Percentiles rank a stretch among this genome's conserved stretches.
These are phyloP conservation scores for Hanseniaspora occidentalis DNA, from an alignment of 805 yeast species.

Conservation along the genomic window DNA sequence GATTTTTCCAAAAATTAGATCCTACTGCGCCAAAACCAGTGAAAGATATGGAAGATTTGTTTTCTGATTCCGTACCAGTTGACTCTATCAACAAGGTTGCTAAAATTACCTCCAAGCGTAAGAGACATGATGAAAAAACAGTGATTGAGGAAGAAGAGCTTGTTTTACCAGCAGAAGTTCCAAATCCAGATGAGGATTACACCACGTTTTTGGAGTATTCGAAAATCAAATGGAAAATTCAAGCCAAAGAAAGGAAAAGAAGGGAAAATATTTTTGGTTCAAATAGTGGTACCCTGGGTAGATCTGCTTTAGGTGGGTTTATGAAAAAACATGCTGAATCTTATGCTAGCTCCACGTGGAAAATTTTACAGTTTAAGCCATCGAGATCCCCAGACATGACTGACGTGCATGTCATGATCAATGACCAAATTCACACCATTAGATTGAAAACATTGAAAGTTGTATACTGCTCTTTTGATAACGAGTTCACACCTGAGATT, in stretches of 20 bases:
- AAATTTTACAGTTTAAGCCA: slow-evolving; percentile 55
- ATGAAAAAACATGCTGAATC: slow-evolving; percentile 68
- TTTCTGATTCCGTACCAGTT: slow-evolving; percentile 22
- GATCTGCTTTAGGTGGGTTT: slow-evolving; percentile 56
- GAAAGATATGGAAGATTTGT: slow-evolving; percentile 69
- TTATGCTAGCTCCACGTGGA: slow-evolving; percentile 75
- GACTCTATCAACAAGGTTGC: slow-evolving; percentile 19
- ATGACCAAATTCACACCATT: slow-evolving; percentile 61
- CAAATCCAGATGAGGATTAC: slow-evolving; percentile 56
- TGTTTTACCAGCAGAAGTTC: slow-evolving; percentile 32
- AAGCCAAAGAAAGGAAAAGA: slow-evolving; percentile 57
- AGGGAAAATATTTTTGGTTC: slow-evolving; percentile 72
- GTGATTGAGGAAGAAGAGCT: slow-evolving; percentile 35
- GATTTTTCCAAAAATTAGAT: slow-evolving; percentile 40
- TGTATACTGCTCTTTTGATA: slow-evolving; percentile 54
- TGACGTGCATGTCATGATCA: slow-evolving; percentile 56
- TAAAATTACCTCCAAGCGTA: slow-evolving; percentile 24
- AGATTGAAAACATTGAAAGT: slow-evolving; percentile 63
- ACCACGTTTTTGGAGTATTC: slow-evolving; percentile 58
- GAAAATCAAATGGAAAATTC: slow-evolving; percentile 79
- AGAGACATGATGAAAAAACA: slow-evolving; percentile 22
- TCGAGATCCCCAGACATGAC: slow-evolving; percentile 62
- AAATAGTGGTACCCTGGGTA: slow-evolving; percentile 35
- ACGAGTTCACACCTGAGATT: slow-evolving; percentile 29
- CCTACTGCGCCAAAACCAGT: slow-evolving; percentile 30